Evolutionary conservation across 306 rosid genomes (phyloP).

Genomic region (Fagus sylvatica): DNA sequence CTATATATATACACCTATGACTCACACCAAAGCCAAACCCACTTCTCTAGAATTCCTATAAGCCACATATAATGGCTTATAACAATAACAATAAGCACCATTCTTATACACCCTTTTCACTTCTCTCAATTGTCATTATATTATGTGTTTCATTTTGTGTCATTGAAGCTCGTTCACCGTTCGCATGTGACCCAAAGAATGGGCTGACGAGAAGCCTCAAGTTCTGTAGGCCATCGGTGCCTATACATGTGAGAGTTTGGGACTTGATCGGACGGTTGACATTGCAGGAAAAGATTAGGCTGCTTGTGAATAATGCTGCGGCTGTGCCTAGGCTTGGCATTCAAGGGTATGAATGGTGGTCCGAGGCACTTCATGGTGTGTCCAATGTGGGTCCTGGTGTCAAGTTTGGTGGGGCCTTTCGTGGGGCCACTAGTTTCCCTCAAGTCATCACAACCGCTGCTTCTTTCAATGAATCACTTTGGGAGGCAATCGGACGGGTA

Average conservation of each 20-base stretch:
- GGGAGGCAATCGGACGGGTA: slow-evolving; percentile 89
- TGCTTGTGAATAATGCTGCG: slow-evolving; percentile 77
- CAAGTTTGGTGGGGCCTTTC: slow-evolving; percentile 77
- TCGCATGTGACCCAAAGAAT: slow-evolving; percentile 80
- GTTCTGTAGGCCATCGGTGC: slow-evolving; percentile 48
- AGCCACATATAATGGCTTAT: background rate
- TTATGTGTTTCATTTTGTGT: background rate
- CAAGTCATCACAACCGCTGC: slow-evolving; percentile 97
- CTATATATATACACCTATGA: slow-evolving; percentile 2
- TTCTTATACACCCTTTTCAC: background rate
- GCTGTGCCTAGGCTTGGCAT: slow-evolving; percentile 77
- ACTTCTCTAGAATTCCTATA: background rate
- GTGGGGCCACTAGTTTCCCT: slow-evolving; percentile 88
- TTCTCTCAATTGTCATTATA: background rate
- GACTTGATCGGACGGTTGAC: slow-evolving; percentile 80
- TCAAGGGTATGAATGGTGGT: slow-evolving; percentile 89
- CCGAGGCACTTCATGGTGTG: slow-evolving; percentile 80
- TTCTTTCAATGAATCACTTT: slow-evolving; percentile 78
- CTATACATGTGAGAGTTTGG: slow-evolving; percentile 54
- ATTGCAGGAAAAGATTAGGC: slow-evolving; percentile 68
- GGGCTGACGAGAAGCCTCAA: slow-evolving; percentile 48
- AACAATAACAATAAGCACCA: background rate
- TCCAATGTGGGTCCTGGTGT: slow-evolving; percentile 93
- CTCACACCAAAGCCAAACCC: background rate
- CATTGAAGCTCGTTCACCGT: slow-evolving; percentile 45